Conservation (phyloP, 2,329 filamentous ascomycete genomes). For the Geosmithia flava region DNA sequence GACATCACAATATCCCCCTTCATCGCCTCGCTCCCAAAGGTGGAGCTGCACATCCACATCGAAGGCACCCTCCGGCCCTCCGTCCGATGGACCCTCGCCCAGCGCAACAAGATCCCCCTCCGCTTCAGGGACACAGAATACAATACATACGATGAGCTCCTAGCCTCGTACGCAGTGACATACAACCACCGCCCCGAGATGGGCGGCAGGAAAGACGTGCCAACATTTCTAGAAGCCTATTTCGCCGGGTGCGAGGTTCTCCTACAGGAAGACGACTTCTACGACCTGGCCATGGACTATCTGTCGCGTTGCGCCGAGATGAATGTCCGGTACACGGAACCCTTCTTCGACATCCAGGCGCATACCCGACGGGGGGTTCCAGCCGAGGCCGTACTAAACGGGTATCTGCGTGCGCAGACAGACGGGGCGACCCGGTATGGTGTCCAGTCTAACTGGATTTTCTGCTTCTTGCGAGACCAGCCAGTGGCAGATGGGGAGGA, state of each 20-base stretch:
- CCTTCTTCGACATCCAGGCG: conserved; percentile 71
- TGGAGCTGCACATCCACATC: conserved; percentile 69
- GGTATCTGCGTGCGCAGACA: conserved; percentile 44
- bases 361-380: conserved; percentile 50
- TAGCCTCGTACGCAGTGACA: conserved; percentile 47
- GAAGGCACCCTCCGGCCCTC: conserved; percentile 59
- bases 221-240: conserved; percentile 58
- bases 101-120: conserved; percentile 49
- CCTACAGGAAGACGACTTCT: conserved; percentile 50
- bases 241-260: conserved; percentile 65
- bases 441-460: conserved; percentile 42
- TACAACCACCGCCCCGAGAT: conserved; percentile 30
- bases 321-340: conserved; percentile 57
- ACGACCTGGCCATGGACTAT: conserved; percentile 58
- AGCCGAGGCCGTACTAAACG: conserved; percentile 48
- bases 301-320: conserved; percentile 49
- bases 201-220: conserved; percentile 15
- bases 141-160: conserved; percentile 42
- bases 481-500: conserved; percentile 58
- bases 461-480: conserved; percentile 60
- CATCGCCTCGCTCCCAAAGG: conserved; percentile 57
- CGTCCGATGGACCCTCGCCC: conserved; percentile 55
- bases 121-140: conserved; percentile 38
- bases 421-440: conserved; percentile 13
- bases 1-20: conserved; percentile 22